Evolutionary conservation across 768 basidiomycete species (phyloP).

Genomic region (Tephrocybe sp.): DNA sequence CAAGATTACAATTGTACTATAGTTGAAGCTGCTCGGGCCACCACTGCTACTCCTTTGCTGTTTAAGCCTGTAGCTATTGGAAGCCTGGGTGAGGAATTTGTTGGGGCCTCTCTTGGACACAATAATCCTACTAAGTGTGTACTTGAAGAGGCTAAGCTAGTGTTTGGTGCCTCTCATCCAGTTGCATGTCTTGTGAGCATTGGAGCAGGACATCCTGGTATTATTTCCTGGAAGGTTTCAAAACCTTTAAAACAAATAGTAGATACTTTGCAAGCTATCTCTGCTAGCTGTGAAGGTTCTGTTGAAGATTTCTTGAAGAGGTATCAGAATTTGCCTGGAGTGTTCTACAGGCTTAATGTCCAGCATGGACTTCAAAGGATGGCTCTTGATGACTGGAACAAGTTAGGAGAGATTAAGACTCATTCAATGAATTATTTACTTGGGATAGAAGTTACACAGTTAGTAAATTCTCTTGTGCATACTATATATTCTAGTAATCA

Average conservation of each 20-base stretch:
- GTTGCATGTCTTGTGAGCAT: slow-evolving; percentile 2
- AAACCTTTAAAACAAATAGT: not conserved
- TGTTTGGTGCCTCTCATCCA: not conserved
- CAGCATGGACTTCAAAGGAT: not conserved
- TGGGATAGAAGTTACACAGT: not conserved
- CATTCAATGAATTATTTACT: not conserved
- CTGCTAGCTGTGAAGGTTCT: not conserved
- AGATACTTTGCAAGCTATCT: not conserved
- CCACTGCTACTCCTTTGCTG: not conserved
- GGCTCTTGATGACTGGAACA: not conserved
- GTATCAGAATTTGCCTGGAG: not conserved
- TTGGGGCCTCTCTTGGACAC: not conserved
- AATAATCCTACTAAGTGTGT: not conserved
- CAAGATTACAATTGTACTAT: not conserved
- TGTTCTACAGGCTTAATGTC: not conserved
- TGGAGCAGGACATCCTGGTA: not conserved
- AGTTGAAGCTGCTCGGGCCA: not conserved
- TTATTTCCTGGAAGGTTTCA: not conserved
- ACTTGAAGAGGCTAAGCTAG: not conserved
- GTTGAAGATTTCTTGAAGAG: not conserved
- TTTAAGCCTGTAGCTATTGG: not conserved
- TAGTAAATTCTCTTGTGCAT: not conserved
- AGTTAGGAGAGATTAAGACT: not conserved
- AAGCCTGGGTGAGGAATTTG: not conserved
- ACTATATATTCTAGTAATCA: not conserved